Base-by-base conservation (phyloP, 2,329 filamentous ascomycete genomes). In the Davidsoniella australis region DNA sequence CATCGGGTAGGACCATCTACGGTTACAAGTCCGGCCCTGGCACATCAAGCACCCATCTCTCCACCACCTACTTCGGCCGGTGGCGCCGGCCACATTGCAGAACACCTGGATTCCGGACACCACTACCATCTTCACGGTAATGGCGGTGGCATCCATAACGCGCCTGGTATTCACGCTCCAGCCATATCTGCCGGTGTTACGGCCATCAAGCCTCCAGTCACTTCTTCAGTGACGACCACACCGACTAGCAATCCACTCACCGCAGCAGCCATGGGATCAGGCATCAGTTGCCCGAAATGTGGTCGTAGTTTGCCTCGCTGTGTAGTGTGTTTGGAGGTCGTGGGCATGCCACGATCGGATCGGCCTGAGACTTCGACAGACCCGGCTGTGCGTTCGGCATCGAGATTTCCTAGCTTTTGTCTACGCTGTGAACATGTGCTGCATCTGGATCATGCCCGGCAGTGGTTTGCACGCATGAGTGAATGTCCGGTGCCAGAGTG, bases 401-500 rank as follows among this genome's bases (percentile, higher is more conserved):
- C 73, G 2, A 68, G 70, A 42, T 82, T 82, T 57, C 75, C 77
- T n/a, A 80, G 76, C 0, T 82, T 82, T 57, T 83, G 79, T 54
- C 66, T 82, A 41, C 71, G 72, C 55, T 83, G 79, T 59, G 77
- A 81, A 57, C 79, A 83, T 58, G 76, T 80, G 8, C 63, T 78
- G 57, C 79, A 83, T 56, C 66, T 81, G 51, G 78, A 82, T 56
- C 79, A 82, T 58, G 77, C 78, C 5, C 64, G 75, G 56, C 70
- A 74, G 61, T 83, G 79, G 79, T 83, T 82, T 57, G 66, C 70
- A 5, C 63, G 75, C 29, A 78, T 82, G 55, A 68, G 69, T 24
- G 76, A 82, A 62, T 82, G 79, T 57, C 78, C 79, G 0, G 76
- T 82, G 45, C 76, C 79, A 1, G 78, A 82, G 62, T 83, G 79